Base-by-base conservation (phyloP, 805 yeast species). In the Scheffersomyces coipomensis region DNA sequence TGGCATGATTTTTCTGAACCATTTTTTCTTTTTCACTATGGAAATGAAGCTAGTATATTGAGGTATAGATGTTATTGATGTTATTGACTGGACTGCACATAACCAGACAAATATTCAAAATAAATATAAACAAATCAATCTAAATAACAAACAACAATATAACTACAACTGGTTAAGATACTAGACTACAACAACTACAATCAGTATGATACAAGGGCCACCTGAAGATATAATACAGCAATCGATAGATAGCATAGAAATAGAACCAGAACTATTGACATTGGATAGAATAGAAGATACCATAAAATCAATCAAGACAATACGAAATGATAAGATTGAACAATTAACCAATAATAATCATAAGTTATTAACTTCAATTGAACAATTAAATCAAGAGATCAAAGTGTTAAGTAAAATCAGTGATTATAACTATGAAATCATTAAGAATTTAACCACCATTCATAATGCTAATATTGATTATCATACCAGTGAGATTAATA, bases 241-340 rank as follows among this genome's bases (percentile, higher is more conserved):
- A 21, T 34, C 39, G 6, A 38, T 39, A 18, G 36, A 33, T 19
- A 24, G 31, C 3, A 31, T 75, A 38, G 78, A 76, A 42, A 69
- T 76, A 5, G 74, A 73, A 45, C 73, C 77, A 1, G 83, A 79
- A 44, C 47, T 78, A 27, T 62, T 61, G 19, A 67, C 74, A 2
- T 51, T 78, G 2, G 71, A 71, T 33, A 53, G 75, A 26, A 72
- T 76, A 15, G 66, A 69, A 8, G 72, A 63, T 11, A 60, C 65
- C 35, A 51, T 71, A 12, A 42, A 46, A 13, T 43, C 58, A 18
- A 53, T 74, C 10, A 45, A 58, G 17, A 40, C 44, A 9, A 52
- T 52, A 16, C 56, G 78, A 34, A 37, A 47, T 6, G 54, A 49
- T 9, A 56, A 47, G 19, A 48, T 60, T 10, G 54, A 49, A 3